These are phyloP conservation scores for Fusarium drepaniforme DNA, from an alignment of 2,329 filamentous ascomycete species.

Conservation along the genomic window DNA sequence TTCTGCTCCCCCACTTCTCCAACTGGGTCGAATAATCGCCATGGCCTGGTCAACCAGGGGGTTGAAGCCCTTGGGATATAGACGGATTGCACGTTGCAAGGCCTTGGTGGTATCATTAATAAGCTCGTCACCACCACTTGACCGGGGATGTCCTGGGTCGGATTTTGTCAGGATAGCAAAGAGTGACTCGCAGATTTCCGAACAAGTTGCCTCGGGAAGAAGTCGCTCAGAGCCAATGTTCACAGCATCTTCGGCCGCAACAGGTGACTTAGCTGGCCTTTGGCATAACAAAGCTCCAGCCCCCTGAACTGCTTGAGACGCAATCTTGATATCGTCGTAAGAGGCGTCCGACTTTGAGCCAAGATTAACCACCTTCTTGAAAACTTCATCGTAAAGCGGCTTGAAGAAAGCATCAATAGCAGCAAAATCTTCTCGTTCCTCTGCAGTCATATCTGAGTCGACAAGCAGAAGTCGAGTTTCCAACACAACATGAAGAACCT, in stretches of 20 bases:
- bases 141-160: constrained; percentile 34
- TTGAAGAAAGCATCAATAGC: constrained; percentile 53
- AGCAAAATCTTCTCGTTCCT: constrained; percentile 54
- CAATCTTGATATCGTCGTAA: constrained; percentile 55
- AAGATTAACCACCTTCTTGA: constrained; percentile 52
- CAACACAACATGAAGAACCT: constrained; percentile 64
- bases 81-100: constrained; percentile 53
- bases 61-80: constrained; percentile 52
- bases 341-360: constrained; percentile 44
- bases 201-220: constrained; percentile 50
- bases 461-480: constrained; percentile 58
- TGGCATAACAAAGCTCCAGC: constrained; percentile 60
- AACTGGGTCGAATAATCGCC: constrained; percentile 41
- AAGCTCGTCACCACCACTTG: constrained; percentile 49
- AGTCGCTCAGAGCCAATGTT: constrained; percentile 43
- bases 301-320: constrained; percentile 60
- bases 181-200: constrained; percentile 53
- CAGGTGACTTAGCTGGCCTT: constrained; percentile 41
- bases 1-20: constrained; percentile 26
- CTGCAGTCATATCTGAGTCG: constrained; percentile 47
- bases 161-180: constrained; percentile 47
- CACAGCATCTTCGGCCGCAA: neutral
- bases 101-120: constrained; percentile 57
- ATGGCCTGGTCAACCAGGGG: constrained; percentile 48
- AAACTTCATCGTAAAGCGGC: constrained; percentile 58